Evolutionary conservation across 2,329 filamentous ascomycete genomes (phyloP).

Genomic region (Thelonectria olida): DNA sequence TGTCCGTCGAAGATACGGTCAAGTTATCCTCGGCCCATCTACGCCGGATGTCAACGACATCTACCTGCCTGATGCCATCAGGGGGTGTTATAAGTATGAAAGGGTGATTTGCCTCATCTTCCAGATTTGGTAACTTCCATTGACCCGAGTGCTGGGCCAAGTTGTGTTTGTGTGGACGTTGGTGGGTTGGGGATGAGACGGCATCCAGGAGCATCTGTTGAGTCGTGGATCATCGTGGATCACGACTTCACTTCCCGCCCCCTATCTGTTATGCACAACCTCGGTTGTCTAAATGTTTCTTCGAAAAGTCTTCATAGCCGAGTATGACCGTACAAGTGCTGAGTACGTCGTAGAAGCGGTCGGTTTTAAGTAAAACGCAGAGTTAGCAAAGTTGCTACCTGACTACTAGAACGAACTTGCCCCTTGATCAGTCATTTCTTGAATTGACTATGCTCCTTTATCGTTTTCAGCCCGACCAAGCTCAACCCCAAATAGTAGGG

Average conservation of each 20-base stretch:
- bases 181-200: constrained; percentile 19
- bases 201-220: constrained; percentile 7
- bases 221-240: constrained; percentile 17
- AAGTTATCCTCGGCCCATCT: constrained; percentile 33
- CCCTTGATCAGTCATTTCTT: background rate
- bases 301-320: background rate
- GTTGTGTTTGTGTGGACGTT: constrained; percentile 7
- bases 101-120: constrained; percentile 10
- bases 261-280: constrained; percentile 13
- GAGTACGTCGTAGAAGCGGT: background rate
- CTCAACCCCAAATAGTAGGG: background rate
- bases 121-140: constrained; percentile 32
- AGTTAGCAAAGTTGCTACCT: background rate
- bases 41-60: constrained; percentile 2
- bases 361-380: background rate
- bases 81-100: constrained; percentile 3
- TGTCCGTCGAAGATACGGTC: constrained; percentile 12
- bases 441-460: background rate
- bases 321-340: constrained; percentile 10
- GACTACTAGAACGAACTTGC: background rate
- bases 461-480: background rate
- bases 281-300: constrained; percentile 22
- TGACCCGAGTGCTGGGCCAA: constrained; percentile 24
- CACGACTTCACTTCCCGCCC: constrained; percentile 2
- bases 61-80: constrained; percentile 11